Conservation (phyloP, 768 basidiomycete genomes). For the Cantharellus cinnabarinus region DNA sequence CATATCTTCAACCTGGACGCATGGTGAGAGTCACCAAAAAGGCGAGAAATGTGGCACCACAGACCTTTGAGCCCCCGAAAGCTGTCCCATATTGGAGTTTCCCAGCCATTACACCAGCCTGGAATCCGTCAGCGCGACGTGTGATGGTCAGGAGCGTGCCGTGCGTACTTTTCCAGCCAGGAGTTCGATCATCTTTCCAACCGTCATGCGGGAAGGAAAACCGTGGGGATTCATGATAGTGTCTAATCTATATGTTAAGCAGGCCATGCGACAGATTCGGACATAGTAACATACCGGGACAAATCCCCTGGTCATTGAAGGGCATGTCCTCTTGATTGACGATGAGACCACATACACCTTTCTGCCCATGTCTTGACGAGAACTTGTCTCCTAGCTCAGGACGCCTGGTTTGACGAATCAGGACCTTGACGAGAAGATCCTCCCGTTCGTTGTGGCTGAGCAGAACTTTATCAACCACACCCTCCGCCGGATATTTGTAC, state of each 20-base stretch:
- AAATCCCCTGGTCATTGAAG: slow-evolving; percentile 94
- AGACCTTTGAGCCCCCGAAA: slow-evolving; percentile 90
- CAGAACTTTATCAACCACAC: slow-evolving; percentile 94
- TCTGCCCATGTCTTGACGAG: slow-evolving; percentile 93
- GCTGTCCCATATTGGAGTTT: slow-evolving; percentile 88
- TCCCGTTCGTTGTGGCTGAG: slow-evolving; percentile 93
- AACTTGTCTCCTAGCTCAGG: slow-evolving; percentile 99
- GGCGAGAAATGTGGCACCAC: background rate
- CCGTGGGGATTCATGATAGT: slow-evolving; percentile 99
- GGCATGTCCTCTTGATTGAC: slow-evolving; percentile 99
- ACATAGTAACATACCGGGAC: slow-evolving; percentile 38
- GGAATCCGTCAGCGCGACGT: slow-evolving; percentile 3
- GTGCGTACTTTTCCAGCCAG: slow-evolving; percentile 68
- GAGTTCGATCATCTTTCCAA: slow-evolving; percentile 99
- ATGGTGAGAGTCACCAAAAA: background rate
- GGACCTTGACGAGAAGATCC: slow-evolving; percentile 88
- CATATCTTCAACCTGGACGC: slow-evolving; percentile 80
- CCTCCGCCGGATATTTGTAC: slow-evolving; percentile 86
- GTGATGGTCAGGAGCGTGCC: background rate
- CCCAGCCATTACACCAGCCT: slow-evolving; percentile 83
- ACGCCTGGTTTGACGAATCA: slow-evolving; percentile 88
- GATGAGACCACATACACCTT: slow-evolving; percentile 95
- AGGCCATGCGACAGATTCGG: background rate
- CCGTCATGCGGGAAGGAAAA: slow-evolving; percentile 98
- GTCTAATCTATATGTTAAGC: slow-evolving; percentile 27